Conservation (phyloP, 139 green algal genomes). For the Coelastrella sp. region DNA sequence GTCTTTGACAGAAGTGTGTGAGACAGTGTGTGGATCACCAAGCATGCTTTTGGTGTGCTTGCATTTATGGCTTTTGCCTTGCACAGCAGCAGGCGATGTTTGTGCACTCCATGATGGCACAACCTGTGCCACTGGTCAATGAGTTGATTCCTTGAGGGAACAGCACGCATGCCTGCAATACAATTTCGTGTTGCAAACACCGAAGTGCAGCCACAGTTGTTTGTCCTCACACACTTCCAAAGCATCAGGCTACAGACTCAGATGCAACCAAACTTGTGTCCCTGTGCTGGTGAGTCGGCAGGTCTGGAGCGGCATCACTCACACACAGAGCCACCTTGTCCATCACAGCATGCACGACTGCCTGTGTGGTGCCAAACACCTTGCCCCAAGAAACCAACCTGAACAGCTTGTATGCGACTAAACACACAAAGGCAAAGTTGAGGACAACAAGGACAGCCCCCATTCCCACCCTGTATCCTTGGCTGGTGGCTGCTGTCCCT, state of each 20-base stretch:
- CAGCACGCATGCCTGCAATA: no score
- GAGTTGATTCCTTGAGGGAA: no score
- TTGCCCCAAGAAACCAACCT: not conserved
- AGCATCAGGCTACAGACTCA: not conserved
- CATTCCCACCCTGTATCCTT: not conserved
- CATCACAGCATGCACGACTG: not conserved
- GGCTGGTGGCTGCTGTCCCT: not conserved
- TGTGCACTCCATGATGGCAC: no score
- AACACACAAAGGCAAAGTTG: conserved; percentile 2
- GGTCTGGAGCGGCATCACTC: not conserved
- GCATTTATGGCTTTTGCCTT: no score
- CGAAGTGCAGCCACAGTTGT: no score
- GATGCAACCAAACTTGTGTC: not conserved
- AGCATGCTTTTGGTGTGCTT: no score
- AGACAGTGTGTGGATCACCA: no score
- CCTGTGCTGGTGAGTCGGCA: not conserved
- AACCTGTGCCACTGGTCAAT: no score
- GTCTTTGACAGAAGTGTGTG: no score
- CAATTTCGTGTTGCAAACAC: no score
- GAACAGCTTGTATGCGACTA: not conserved
- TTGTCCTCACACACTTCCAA: not conserved
- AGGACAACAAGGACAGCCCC: not conserved
- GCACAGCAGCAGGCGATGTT: no score
- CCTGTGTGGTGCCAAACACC: not conserved
- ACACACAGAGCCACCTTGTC: not conserved